Percentiles rank a stretch among this genome's conserved stretches.
Conservation (phyloP, 345 rosid species). For the Eucalyptus pauciflora region DNA sequence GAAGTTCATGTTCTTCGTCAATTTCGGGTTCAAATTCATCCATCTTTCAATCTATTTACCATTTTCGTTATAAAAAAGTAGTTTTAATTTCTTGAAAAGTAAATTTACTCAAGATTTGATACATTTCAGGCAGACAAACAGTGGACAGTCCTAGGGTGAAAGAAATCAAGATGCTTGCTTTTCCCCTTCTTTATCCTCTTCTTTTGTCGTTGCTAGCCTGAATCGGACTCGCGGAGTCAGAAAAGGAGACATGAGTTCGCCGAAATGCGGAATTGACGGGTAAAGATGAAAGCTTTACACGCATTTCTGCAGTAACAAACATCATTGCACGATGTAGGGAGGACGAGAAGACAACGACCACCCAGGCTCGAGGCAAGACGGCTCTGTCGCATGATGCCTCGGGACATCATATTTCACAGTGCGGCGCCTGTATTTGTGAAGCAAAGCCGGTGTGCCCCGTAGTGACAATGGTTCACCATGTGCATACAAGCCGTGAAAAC, state of each 20-base stretch:
- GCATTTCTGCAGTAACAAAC: neutral
- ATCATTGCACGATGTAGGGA: neutral
- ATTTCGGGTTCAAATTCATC: neutral
- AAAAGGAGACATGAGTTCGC: neutral
- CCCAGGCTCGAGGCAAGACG: neutral
- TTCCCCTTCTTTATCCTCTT: neutral
- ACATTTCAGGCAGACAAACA: neutral
- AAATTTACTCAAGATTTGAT: neutral
- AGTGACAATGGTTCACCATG: neutral
- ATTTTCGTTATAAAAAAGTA: neutral
- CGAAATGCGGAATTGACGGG: neutral
- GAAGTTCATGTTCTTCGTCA: neutral
- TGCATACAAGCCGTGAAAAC: no score
- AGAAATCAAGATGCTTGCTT: neutral
- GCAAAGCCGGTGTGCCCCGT: neutral
- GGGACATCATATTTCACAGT: no score
- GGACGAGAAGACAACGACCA: no score
- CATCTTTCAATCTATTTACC: neutral
- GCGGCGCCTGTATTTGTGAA: neutral
- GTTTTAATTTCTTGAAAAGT: neutral
- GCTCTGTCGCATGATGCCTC: neutral
- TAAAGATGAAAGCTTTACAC: neutral
- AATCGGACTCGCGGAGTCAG: neutral
- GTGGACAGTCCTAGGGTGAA: neutral
- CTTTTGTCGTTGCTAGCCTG: neutral